Evolutionary conservation across 345 rosid genomes (phyloP).

Genomic region (Eutrema japonicum): DNA sequence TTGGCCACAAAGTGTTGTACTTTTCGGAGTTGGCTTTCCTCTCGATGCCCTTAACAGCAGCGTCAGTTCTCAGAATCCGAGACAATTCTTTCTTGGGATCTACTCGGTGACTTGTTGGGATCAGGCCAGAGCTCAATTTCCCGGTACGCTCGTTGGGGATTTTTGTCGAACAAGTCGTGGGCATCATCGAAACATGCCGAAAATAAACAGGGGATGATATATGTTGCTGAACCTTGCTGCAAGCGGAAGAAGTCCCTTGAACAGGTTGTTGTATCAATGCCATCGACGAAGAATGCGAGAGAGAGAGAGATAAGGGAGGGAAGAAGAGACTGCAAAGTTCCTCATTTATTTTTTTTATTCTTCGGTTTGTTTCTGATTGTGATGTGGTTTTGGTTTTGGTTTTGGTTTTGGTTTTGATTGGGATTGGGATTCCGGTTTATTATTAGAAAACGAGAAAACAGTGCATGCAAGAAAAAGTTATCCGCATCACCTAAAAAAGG

Average conservation of each 20-base stretch:
- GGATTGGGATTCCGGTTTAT: background rate
- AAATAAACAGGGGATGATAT: background rate
- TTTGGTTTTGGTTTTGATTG: background rate
- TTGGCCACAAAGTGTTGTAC: constrained; percentile 77
- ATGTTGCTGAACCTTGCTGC: constrained; percentile 32
- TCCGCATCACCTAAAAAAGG: no score
- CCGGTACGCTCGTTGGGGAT: constrained; percentile 37
- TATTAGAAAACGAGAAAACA: background rate
- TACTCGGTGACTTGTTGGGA: constrained; percentile 46
- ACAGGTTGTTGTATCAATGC: background rate
- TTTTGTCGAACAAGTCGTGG: constrained; percentile 51
- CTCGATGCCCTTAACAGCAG: constrained; percentile 68
- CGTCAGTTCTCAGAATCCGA: constrained; percentile 65
- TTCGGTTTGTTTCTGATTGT: background rate
- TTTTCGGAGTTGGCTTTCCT: constrained; percentile 73
- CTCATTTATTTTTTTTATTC: no score
- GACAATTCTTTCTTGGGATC: constrained; percentile 64
- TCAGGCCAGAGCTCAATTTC: constrained; percentile 30
- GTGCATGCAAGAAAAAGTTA: no score
- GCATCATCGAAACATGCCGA: constrained; percentile 26
- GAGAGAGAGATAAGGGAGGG: background rate
- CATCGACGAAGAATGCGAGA: constrained; percentile 6
- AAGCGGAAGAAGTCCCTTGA: background rate
- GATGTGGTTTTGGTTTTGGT: background rate
- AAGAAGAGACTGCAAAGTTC: background rate